Evolutionary conservation across 1,284 basidiomycete genomes (phyloP).

Genomic region (Hypsizygus ulmarius): DNA sequence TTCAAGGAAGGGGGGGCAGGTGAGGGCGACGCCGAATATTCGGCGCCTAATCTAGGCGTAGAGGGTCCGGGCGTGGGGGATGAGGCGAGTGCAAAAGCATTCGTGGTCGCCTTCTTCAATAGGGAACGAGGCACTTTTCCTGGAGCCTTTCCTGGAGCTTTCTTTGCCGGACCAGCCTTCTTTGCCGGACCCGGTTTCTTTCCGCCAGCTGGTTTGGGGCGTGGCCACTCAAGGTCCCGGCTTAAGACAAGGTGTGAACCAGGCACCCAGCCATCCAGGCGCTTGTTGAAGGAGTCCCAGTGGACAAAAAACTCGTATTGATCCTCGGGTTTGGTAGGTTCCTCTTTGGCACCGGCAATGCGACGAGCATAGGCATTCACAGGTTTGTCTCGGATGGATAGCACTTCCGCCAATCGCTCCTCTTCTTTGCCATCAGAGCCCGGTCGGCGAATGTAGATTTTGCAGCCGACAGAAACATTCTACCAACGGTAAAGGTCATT

Average conservation of each 20-base stretch:
- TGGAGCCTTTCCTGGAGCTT: too few species aligned
- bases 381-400: slow-evolving; percentile 87
- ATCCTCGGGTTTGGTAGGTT: slow-evolving; percentile 59
- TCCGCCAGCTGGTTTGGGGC: slow-evolving; percentile 68
- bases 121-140: slow-evolving; percentile 59
- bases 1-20: slow-evolving; percentile 61
- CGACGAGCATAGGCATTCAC: slow-evolving; percentile 59
- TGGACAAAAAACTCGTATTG: slow-evolving; percentile 95
- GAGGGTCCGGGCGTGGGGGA: slow-evolving; percentile 50
- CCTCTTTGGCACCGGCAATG: slow-evolving; percentile 41
- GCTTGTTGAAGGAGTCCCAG: slow-evolving; percentile 98
- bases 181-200: slow-evolving; percentile 48
- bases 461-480: slow-evolving; percentile 89
- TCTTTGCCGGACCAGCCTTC: slow-evolving; percentile 46
- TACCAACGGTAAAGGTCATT: slow-evolving; percentile 34
- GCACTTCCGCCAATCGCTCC: slow-evolving; percentile 89
- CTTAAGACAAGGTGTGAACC: slow-evolving; percentile 82
- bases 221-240: slow-evolving; percentile 94
- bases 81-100: slow-evolving; percentile 54
- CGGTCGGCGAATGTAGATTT: slow-evolving; percentile 85
- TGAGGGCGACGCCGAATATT: slow-evolving; percentile 47
- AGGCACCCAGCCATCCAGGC: slow-evolving; percentile 97
- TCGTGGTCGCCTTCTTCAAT: slow-evolving; percentile 75
- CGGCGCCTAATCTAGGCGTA: slow-evolving; percentile 44
- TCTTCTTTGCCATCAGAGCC: slow-evolving; percentile 72